These are phyloP conservation scores for Asterochloris erici DNA, from an alignment of 139 green algal genomes.

Conservation along the genomic window DNA sequence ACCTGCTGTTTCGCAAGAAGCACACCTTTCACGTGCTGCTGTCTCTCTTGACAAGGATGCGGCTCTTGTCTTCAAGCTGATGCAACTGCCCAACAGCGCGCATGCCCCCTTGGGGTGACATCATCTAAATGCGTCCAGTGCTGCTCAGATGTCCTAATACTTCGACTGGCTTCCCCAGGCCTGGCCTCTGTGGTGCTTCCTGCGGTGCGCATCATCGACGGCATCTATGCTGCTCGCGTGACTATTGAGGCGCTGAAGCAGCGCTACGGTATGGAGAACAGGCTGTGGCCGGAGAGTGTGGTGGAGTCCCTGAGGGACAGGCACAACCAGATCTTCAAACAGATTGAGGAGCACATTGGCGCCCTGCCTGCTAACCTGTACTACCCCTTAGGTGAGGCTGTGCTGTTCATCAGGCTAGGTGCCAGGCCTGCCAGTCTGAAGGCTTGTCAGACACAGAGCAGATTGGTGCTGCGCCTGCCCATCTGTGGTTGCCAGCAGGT, in stretches of 20 bases:
- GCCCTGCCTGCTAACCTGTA: neutral
- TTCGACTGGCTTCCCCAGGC: slow-evolving; percentile 21
- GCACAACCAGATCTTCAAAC: slow-evolving; percentile 45
- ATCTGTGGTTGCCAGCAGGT: no score
- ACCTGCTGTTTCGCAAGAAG: no score
- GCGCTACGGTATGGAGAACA: slow-evolving; percentile 10
- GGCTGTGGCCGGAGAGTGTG: slow-evolving; percentile 28
- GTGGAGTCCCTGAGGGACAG: slow-evolving; percentile 49
- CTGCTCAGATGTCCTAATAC: neutral
- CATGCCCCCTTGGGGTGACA: no score
- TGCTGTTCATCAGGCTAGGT: no score
- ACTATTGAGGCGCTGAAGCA: slow-evolving; percentile 14
- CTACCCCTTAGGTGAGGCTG: slow-evolving; percentile 9
- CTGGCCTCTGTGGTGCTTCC: slow-evolving; percentile 45
- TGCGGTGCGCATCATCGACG: slow-evolving; percentile 63
- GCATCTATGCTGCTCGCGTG: slow-evolving; percentile 57
- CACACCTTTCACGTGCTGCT: no score
- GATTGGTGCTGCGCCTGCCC: no score
- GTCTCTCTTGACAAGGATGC: no score
- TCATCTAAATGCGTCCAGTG: no score
- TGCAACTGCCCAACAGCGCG: no score
- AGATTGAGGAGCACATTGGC: slow-evolving; percentile 33
- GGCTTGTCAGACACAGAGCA: no score
- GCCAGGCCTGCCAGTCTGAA: no score
- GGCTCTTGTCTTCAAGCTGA: no score